Percentiles rank a stretch among this genome's conserved stretches.
These are phyloP conservation scores for Cladophialophora immunda DNA, from an alignment of 2,329 filamentous ascomycete species.

Conservation along the genomic window DNA sequence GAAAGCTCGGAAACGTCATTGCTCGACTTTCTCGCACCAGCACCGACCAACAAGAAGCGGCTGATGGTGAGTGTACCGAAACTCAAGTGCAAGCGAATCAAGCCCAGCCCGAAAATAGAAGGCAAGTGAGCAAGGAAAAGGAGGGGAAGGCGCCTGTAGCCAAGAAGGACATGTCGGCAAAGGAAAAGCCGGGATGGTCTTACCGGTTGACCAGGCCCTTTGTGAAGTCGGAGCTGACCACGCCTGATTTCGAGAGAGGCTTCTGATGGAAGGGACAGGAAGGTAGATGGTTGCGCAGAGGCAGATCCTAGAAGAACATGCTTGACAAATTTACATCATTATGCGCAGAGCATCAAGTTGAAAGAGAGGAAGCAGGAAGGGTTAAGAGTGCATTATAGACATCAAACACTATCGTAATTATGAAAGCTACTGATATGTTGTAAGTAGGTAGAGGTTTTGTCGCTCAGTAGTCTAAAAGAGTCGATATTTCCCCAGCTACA, in stretches of 20 bases:
- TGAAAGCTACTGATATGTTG: too few species aligned
- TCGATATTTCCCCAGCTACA: too few species aligned
- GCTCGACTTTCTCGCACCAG: conserved; percentile 17
- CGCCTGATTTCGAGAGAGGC: conserved; percentile 38
- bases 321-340: background rate
- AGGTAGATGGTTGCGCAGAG: background rate
- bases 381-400: too few species aligned
- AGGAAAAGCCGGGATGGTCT: conserved; percentile 31
- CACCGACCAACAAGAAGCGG: conserved; percentile 7
- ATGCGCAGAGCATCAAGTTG: background rate
- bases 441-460: too few species aligned
- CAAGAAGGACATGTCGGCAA: conserved; percentile 12
- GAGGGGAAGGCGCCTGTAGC: background rate
- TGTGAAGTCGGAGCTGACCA: conserved; percentile 34
- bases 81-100: background rate
- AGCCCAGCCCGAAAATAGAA: background rate
- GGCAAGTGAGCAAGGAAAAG: conserved; percentile 2
- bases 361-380: too few species aligned
- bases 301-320: background rate
- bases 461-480: too few species aligned
- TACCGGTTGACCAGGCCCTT: conserved; percentile 37
- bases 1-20: conserved; percentile 28
- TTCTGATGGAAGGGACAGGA: background rate
- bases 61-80: background rate
- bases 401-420: too few species aligned